phyloP scores from a whole-genome alignment of 2,329 filamentous ascomycete species.

The Aspergillus tubingensis region DNA sequence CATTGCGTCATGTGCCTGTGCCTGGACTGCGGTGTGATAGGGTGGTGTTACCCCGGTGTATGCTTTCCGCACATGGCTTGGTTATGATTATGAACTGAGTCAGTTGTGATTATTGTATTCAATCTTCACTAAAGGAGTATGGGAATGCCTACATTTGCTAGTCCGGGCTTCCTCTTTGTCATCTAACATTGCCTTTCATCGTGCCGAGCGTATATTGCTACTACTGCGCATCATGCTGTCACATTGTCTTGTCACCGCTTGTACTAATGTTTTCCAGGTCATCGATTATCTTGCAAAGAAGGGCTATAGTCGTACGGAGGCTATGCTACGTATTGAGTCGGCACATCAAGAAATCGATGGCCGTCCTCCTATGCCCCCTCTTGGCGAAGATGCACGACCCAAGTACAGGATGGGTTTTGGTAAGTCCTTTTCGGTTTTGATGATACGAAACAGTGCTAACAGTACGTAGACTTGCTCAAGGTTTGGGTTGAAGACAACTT shows the following conservation, averaged over 20 bases:
- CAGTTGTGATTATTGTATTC: not conserved
- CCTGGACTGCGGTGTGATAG: not conserved
- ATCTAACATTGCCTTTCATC: not conserved
- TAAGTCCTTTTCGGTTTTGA: conserved; percentile 29
- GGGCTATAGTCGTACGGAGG: conserved; percentile 89
- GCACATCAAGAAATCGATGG: conserved; percentile 79
- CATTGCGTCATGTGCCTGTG: conserved; percentile 59
- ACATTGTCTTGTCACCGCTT: not conserved
- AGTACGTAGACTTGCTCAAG: conserved; percentile 59
- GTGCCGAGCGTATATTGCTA: not conserved
- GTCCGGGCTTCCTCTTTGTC: not conserved
- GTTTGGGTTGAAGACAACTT: conserved; percentile 89
- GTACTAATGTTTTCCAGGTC: conserved; percentile 54
- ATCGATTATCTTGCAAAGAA: conserved; percentile 96
- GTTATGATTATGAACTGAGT: not conserved
- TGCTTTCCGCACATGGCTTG: not conserved
- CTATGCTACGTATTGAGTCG: conserved; percentile 88
- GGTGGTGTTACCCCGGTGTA: not conserved
- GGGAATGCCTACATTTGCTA: not conserved
- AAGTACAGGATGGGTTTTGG: conserved; percentile 76
- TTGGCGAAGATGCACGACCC: conserved; percentile 71
- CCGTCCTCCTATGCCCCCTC: conserved; percentile 68
- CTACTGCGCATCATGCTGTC: not conserved
- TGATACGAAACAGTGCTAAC: conserved; percentile 1
- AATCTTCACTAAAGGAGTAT: not conserved